These are phyloP conservation scores for Aspergillus nanangensis DNA, from an alignment of 495 filamentous ascomycete genomes.

Conservation along the genomic window DNA sequence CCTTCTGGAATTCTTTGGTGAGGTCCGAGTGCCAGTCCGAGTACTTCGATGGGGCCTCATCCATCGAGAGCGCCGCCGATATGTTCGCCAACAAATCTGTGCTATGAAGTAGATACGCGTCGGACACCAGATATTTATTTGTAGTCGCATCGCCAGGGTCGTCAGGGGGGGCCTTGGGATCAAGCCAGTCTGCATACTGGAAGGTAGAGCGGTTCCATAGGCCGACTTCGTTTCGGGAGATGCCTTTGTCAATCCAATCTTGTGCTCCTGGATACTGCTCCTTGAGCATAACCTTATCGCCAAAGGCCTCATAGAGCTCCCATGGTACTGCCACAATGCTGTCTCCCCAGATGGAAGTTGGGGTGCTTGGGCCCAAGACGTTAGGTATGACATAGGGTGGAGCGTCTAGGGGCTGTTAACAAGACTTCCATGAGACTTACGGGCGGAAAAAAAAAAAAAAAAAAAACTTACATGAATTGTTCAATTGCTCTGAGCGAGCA, in stretches of 20 bases:
- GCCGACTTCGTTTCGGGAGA: slow-evolving; percentile 29
- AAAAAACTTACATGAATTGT: not conserved
- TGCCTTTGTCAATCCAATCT: slow-evolving; percentile 40
- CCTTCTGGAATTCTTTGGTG: slow-evolving; percentile 30
- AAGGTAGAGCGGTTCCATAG: slow-evolving; percentile 34
- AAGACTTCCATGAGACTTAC: no score
- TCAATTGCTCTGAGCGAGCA: slow-evolving; percentile 28
- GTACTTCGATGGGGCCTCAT: not conserved
- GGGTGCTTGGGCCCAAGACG: slow-evolving; percentile 10
- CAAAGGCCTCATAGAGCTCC: slow-evolving; percentile 36
- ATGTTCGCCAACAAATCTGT: slow-evolving; percentile 24
- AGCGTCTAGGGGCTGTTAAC: not conserved
- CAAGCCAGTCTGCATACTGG: slow-evolving; percentile 51
- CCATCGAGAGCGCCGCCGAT: not conserved
- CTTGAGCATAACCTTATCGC: slow-evolving; percentile 34
- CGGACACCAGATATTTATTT: slow-evolving; percentile 37
- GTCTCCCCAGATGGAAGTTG: slow-evolving; percentile 40
- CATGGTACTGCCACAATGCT: slow-evolving; percentile 39
- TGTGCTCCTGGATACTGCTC: slow-evolving; percentile 37
- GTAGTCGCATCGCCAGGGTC: slow-evolving; percentile 35
- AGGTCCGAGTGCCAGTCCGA: slow-evolving; percentile 19
- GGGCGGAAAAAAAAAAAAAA: no score
- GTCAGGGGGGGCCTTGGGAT: slow-evolving; percentile 42
- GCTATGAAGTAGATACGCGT: slow-evolving; percentile 49
- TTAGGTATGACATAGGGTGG: slow-evolving; percentile 33